Conservation (phyloP, 306 rosid genomes). For the Amphicarpaea edgeworthii region DNA sequence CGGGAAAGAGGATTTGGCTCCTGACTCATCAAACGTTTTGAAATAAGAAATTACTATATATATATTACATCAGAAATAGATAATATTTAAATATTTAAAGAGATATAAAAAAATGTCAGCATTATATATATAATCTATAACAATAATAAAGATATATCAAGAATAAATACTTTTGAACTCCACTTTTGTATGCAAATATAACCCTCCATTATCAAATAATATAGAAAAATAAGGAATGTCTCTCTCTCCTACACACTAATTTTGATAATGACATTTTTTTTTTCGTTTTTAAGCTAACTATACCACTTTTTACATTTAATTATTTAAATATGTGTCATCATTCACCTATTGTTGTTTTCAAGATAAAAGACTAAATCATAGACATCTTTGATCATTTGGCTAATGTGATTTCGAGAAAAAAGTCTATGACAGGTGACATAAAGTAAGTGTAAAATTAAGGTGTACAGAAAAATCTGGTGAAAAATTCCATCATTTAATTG, state of each 20-base stretch:
- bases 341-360: background rate
- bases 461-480: background rate
- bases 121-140: too few relatives aligned
- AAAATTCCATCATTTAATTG: background rate
- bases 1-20: too few relatives aligned
- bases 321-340: background rate
- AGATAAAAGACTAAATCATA: background rate
- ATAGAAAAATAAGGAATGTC: too few relatives aligned
- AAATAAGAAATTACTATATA: too few relatives aligned
- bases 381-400: background rate
- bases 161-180: too few relatives aligned
- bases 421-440: background rate
- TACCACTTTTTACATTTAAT: background rate
- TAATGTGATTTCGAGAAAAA: background rate
- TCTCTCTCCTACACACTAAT: too few relatives aligned
- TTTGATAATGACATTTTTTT: background rate
- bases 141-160: too few relatives aligned
- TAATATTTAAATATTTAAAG: background rate
- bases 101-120: too few relatives aligned
- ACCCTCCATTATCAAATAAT: too few relatives aligned
- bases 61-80: background rate
- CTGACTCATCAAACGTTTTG: too few relatives aligned
- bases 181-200: too few relatives aligned
- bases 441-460: background rate
- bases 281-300: background rate